Conservation (phyloP, 306 rosid species). For the Begonia peltatifolia region DNA sequence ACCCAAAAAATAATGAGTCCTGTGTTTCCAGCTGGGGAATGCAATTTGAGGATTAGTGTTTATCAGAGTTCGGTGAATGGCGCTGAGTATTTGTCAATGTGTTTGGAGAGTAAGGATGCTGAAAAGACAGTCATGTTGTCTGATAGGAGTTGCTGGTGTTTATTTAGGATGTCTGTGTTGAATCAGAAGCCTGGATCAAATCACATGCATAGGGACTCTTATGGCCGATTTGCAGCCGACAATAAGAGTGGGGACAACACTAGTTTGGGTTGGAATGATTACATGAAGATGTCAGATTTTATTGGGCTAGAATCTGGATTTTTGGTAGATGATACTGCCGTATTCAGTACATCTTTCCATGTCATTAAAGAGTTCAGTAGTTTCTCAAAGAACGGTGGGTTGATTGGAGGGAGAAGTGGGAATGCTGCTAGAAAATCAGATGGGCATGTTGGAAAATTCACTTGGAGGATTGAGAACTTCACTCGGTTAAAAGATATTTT, state of each 20-base stretch:
- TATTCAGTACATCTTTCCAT: constrained; percentile 87
- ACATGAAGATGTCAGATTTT: constrained; percentile 91
- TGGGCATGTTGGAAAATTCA: constrained; percentile 90
- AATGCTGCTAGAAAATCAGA: constrained; percentile 77
- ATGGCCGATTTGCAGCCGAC: constrained; percentile 93
- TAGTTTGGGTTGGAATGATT: constrained; percentile 99
- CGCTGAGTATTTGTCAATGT: constrained; percentile 86
- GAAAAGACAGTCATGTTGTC: constrained; percentile 69
- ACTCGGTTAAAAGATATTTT: constrained; percentile 88
- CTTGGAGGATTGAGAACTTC: constrained; percentile 93
- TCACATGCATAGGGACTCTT: constrained; percentile 97
- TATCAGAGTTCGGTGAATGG: constrained; percentile 93
- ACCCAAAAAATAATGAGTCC: constrained; percentile 99
- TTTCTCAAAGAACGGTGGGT: constrained; percentile 83
- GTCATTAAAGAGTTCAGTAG: constrained; percentile 86
- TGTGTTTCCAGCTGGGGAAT: constrained; percentile 94
- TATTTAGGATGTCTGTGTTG: constrained; percentile 92
- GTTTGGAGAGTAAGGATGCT: constrained; percentile 95
- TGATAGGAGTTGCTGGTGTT: constrained; percentile 99
- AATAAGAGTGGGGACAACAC: constrained; percentile 97
- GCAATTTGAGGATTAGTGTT: constrained; percentile 97
- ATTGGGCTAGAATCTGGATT: constrained; percentile 74
- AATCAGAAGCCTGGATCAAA: constrained; percentile 83
- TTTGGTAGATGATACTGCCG: constrained; percentile 69
- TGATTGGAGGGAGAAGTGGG: constrained; percentile 58